phyloP scores from a whole-genome alignment of 2,329 filamentous ascomycete species.

The Stachybotrys elegans region DNA sequence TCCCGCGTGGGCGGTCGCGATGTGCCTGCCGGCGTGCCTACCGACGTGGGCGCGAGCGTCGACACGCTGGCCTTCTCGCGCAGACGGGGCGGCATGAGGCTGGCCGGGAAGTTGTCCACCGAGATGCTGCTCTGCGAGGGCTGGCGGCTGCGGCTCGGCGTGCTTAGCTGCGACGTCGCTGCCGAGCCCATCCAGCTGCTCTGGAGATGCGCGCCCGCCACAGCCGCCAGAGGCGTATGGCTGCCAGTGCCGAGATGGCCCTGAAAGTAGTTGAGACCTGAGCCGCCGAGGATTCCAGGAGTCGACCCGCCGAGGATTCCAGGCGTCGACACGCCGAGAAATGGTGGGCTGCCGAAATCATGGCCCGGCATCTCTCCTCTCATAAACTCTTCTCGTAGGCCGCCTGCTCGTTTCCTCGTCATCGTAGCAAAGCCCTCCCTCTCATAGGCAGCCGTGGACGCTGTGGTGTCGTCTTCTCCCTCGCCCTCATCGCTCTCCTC shows the following conservation, averaged over 20 bases:
- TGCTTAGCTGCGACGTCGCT: slow-evolving; percentile 10
- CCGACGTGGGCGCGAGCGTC: slow-evolving; percentile 52
- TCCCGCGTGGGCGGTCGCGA: slow-evolving; percentile 57
- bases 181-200: slow-evolving; percentile 28
- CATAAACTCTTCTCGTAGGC: slow-evolving; percentile 25
- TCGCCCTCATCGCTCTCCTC: slow-evolving; percentile 31
- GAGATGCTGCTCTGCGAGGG: slow-evolving; percentile 43
- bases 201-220: slow-evolving; percentile 58
- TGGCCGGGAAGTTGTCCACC: slow-evolving; percentile 32
- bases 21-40: slow-evolving; percentile 43
- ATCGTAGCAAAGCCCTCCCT: slow-evolving; percentile 10
- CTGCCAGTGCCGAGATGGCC: slow-evolving; percentile 71
- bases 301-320: slow-evolving; percentile 58
- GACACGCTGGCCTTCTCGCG: slow-evolving; percentile 59
- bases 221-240: slow-evolving; percentile 73
- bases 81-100: slow-evolving; percentile 32
- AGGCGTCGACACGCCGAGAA: slow-evolving; percentile 54
- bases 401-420: slow-evolving; percentile 19
- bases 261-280: slow-evolving; percentile 79
- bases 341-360: slow-evolving; percentile 52
- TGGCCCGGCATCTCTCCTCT: slow-evolving; percentile 24
- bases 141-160: slow-evolving; percentile 35
- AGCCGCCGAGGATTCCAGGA: slow-evolving; percentile 63
- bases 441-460: slow-evolving; percentile 11
- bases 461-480: slow-evolving; percentile 23